phyloP scores from a whole-genome alignment of 768 basidiomycete species.

The Cystofilobasidium capitatum region DNA sequence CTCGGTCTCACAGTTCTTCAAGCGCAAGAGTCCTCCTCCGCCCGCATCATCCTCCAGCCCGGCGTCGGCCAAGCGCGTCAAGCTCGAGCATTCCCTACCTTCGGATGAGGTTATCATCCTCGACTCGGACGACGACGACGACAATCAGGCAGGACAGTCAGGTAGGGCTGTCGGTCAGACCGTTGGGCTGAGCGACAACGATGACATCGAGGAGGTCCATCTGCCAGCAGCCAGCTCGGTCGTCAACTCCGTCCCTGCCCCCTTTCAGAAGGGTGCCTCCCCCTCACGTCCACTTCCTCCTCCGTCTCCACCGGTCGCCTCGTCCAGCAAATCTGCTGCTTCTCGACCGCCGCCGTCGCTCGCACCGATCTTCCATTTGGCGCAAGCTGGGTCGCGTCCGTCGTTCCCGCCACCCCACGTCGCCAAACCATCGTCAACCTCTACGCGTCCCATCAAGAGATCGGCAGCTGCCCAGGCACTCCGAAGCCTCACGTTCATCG shows the following conservation, averaged over 20 bases:
- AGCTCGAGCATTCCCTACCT: not conserved
- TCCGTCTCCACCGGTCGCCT: no score
- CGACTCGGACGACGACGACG: not conserved
- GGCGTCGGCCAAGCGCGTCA: constrained; percentile 7
- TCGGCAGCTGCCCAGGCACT: not conserved
- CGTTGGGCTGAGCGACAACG: not conserved
- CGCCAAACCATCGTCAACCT: not conserved
- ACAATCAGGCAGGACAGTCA: not conserved
- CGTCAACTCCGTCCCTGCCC: no score
- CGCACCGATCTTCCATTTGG: no score
- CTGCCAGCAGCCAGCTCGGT: not conserved
- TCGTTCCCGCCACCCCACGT: not conserved
- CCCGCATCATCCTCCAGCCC: not conserved
- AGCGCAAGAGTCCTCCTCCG: constrained; percentile 1
- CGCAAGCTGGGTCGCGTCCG: not conserved
- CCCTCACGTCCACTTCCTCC: not conserved
- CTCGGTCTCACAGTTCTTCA: constrained; percentile 20
- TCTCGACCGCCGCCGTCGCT: no score
- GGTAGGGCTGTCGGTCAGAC: not conserved
- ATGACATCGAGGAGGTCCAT: no score
- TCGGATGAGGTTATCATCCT: not conserved
- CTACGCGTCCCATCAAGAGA: not conserved
- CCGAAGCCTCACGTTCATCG: not conserved
- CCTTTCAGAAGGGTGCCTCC: no score
- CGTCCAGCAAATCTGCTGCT: no score